Percentiles rank a stretch among this genome's conserved stretches.
These are phyloP conservation scores for Cystoisospora suis DNA, from an alignment of 169 alveolate genomes.

Conservation along the genomic window DNA sequence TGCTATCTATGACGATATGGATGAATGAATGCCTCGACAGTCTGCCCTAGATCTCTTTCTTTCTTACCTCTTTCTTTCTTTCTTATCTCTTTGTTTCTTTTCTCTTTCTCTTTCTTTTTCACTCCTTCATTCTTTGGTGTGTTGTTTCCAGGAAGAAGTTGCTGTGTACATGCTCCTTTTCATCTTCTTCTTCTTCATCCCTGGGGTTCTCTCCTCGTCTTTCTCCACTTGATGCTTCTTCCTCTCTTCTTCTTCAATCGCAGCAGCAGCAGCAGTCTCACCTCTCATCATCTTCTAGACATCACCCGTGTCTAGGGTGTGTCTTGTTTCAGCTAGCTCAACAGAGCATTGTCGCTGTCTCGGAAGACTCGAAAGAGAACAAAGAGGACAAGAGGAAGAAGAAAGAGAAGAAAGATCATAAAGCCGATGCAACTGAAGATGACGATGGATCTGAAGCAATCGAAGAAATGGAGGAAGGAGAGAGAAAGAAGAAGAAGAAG, in stretches of 20 bases:
- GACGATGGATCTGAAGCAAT: neutral
- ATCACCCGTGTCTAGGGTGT: conserved; percentile 47
- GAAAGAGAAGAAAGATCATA: neutral
- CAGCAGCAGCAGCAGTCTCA: no score
- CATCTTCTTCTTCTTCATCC: no score
- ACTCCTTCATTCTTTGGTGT: neutral
- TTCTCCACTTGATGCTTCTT: neutral
- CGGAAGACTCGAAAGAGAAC: neutral
- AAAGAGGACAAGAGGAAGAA: neutral
- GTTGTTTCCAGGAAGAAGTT: conserved; percentile 31
- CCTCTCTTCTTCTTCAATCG: neutral
- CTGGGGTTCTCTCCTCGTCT: neutral
- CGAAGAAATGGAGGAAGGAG: neutral
- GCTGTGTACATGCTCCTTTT: no score
- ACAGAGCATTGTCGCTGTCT: no score
- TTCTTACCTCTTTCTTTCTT: no score
- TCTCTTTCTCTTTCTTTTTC: neutral
- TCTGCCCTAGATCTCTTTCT: no score
- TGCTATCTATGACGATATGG: no score
- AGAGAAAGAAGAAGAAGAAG: neutral
- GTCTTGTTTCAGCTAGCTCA: conserved; percentile 35
- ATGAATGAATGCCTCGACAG: no score
- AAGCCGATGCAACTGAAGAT: neutral
- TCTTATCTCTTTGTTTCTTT: no score
- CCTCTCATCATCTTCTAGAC: no score